Percentiles rank a stretch among this genome's conserved stretches.
These are phyloP conservation scores for Penicillium psychrofluorescens DNA, from an alignment of 495 filamentous ascomycete species.

Conservation along the genomic window DNA sequence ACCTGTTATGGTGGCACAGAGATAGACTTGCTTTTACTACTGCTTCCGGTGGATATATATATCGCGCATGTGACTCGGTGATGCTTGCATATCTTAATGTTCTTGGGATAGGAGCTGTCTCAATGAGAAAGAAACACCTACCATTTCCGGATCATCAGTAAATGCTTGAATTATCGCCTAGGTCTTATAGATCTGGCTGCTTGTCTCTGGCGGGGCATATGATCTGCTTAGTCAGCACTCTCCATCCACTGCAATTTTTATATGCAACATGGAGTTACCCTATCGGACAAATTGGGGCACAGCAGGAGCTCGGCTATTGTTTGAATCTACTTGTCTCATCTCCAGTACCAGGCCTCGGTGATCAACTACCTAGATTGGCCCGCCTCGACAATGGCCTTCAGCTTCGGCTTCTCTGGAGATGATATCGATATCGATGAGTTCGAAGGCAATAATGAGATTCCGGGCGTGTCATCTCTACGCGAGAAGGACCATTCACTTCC, in stretches of 20 bases:
- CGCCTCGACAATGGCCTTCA: conserved; percentile 43
- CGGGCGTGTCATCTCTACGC: conserved; percentile 3
- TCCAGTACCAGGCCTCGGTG: neutral
- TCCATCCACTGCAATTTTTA: conserved; percentile 11
- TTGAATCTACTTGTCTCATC: too few relatives aligned
- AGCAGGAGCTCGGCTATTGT: too few relatives aligned
- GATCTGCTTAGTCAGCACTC: neutral
- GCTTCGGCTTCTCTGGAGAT: conserved; percentile 76
- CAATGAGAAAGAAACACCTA: too few relatives aligned
- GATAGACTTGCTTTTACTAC: too few relatives aligned
- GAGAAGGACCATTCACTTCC: conserved; percentile 15
- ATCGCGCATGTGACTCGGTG: too few relatives aligned
- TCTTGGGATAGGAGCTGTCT: too few relatives aligned
- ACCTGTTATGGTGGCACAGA: too few relatives aligned
- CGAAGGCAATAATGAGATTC: conserved; percentile 17
- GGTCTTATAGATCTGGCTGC: too few relatives aligned
- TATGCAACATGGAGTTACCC: neutral
- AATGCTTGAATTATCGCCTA: neutral
- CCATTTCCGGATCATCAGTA: too few relatives aligned
- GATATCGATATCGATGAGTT: conserved; percentile 66
- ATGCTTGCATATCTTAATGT: too few relatives aligned
- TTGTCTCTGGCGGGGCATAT: neutral
- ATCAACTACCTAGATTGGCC: neutral
- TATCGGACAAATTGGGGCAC: too few relatives aligned
- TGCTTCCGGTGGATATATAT: too few relatives aligned